Conservation (phyloP, 345 rosid genomes). For the Acer yangbiense region DNA sequence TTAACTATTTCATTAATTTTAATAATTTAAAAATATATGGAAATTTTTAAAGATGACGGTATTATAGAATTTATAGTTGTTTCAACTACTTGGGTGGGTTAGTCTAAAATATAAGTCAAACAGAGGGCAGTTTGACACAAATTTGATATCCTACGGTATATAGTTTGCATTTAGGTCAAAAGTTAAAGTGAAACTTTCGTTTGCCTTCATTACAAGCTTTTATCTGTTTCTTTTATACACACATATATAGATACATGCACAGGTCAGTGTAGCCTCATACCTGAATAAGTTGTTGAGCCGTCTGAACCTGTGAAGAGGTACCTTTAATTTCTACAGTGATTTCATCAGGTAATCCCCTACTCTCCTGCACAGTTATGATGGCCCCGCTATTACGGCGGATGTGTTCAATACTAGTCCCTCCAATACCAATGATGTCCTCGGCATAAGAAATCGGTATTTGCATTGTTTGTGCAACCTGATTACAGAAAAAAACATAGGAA, state of each 20-base stretch:
- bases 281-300: constrained; percentile 76
- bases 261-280: constrained; percentile 31
- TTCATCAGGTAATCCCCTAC: constrained; percentile 62
- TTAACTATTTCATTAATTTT: no score
- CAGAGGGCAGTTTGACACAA: not conserved
- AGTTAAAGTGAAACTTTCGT: not conserved
- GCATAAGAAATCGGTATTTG: constrained; percentile 82
- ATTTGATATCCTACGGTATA: not conserved
- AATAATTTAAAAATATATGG: not conserved
- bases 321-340: constrained; percentile 86
- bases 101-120: not conserved
- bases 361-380: constrained; percentile 69
- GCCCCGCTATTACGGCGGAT: constrained; percentile 80
- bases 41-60: not conserved
- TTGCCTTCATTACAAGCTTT: not conserved
- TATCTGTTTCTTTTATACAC: not conserved
- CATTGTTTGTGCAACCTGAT: constrained; percentile 76
- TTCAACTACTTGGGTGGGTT: not conserved
- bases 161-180: not conserved
- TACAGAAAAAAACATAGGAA: not conserved
- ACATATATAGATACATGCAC: not conserved
- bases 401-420: constrained; percentile 73
- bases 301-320: constrained; percentile 68
- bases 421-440: constrained; percentile 78
- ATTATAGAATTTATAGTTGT: not conserved